A percentile compares a stretch with the other conserved stretches of the same genome.
Evolutionary conservation across 305 asterid species (phyloP).

Genomic region (Fraxinus sp.): DNA sequence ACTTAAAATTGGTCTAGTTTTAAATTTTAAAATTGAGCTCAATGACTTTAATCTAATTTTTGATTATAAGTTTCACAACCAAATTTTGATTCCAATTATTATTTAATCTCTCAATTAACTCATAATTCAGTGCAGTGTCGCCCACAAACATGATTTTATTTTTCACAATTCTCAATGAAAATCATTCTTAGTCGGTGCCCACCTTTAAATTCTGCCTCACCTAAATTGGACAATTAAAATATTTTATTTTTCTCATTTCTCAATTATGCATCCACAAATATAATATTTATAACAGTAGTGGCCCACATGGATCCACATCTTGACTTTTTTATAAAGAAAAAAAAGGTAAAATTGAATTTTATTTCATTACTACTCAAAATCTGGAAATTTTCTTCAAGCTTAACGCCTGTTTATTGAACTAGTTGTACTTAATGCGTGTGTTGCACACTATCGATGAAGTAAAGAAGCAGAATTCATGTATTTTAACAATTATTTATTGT

Average conservation of each 20-base stretch:
- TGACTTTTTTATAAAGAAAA: background rate
- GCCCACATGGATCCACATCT: background rate
- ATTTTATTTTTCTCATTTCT: background rate
- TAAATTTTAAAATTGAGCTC: background rate
- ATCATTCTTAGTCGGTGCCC: background rate
- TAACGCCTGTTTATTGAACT: background rate
- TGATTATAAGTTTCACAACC: background rate
- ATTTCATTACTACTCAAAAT: background rate
- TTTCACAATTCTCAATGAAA: background rate
- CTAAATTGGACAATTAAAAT: background rate
- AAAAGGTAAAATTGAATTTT: background rate
- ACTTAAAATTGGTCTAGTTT: background rate
- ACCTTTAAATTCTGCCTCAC: background rate
- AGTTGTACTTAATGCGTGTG: no score
- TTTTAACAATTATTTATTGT: no score
- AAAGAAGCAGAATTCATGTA: no score
- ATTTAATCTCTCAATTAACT: background rate
- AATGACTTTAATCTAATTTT: background rate
- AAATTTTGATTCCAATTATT: background rate
- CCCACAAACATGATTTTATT: background rate
- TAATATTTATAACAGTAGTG: background rate
- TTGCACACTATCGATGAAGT: no score
- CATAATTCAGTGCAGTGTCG: background rate
- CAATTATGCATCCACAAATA: background rate
- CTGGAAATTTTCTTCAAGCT: background rate